Conservation (phyloP, 2,329 filamentous ascomycete genomes). For the Celoporthe dispersa region DNA sequence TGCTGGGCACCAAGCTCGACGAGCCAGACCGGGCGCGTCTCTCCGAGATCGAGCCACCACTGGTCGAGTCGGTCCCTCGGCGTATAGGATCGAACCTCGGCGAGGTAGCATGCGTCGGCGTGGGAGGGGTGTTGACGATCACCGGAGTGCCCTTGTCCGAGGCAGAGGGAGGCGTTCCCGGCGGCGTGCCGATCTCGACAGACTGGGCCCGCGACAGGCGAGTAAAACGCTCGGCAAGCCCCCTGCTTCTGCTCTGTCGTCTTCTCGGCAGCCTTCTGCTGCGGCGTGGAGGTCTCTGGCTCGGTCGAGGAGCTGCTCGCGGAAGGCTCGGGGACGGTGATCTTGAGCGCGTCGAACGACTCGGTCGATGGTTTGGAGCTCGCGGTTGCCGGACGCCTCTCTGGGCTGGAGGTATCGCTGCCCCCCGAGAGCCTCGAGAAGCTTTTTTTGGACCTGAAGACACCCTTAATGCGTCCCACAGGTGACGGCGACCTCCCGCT, state of each 20-base stretch:
- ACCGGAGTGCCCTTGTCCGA: slow-evolving; percentile 52
- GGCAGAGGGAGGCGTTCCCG: slow-evolving; percentile 55
- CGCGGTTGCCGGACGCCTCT: slow-evolving; percentile 33
- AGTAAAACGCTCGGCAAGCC: slow-evolving; percentile 34
- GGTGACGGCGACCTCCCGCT: slow-evolving; percentile 68
- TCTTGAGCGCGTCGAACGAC: slow-evolving; percentile 19
- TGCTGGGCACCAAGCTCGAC: slow-evolving; percentile 72
- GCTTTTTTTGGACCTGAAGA: slow-evolving; percentile 65
- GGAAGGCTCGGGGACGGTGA: slow-evolving; percentile 22
- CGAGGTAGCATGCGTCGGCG: slow-evolving; percentile 55
- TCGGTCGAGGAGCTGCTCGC: slow-evolving; percentile 12
- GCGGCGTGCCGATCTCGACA: slow-evolving; percentile 41
- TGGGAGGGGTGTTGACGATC: slow-evolving; percentile 71
- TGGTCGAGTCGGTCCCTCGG: slow-evolving; percentile 34
- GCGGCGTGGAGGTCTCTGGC: slow-evolving; percentile 7
- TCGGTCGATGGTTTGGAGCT: slow-evolving; percentile 23
- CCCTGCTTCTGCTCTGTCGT: slow-evolving; percentile 27
- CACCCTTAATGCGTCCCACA: slow-evolving; percentile 71
- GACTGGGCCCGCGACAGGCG: slow-evolving; percentile 37
- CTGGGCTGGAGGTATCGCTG: slow-evolving; percentile 49
- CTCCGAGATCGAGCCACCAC: slow-evolving; percentile 70
- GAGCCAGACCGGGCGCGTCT: slow-evolving; percentile 58
- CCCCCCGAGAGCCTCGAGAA: slow-evolving; percentile 35
- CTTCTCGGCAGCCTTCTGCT: slow-evolving; percentile 29
- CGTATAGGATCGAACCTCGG: slow-evolving; percentile 35